phyloP scores from a whole-genome alignment of 2,329 filamentous ascomycete genomes.

The Monilinia fructigena region DNA sequence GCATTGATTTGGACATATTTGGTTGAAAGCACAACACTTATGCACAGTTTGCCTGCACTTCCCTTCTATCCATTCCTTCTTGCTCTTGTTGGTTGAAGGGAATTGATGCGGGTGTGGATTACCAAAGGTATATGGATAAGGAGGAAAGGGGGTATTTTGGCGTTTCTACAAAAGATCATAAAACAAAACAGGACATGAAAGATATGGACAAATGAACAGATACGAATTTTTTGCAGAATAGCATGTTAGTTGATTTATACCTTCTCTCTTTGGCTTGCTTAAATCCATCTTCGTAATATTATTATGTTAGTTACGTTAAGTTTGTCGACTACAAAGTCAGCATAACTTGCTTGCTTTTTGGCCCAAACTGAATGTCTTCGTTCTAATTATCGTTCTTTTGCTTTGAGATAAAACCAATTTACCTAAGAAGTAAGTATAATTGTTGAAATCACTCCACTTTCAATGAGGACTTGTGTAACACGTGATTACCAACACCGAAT shows the following conservation, averaged over 20 bases:
- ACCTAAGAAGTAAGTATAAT: background rate
- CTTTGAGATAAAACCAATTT: background rate
- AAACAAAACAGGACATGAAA: background rate
- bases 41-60: background rate
- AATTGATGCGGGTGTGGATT: background rate
- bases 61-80: background rate
- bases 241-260: background rate
- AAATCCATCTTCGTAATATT: background rate
- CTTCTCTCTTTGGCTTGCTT: background rate
- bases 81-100: background rate
- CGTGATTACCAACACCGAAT: conserved; percentile 10
- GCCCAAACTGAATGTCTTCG: too few relatives aligned
- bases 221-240: background rate
- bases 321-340: background rate
- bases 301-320: background rate
- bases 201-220: conserved; percentile 7
- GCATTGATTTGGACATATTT: background rate
- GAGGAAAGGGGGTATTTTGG: background rate
- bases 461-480: conserved; percentile 1
- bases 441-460: background rate
- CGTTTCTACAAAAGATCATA: background rate
- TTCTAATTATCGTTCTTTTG: background rate
- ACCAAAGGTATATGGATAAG: background rate
- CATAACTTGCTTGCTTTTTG: too few relatives aligned
- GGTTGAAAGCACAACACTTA: background rate